Conservation (phyloP, 2,329 filamentous ascomycete species). For the Penicillium hesseltinei region DNA sequence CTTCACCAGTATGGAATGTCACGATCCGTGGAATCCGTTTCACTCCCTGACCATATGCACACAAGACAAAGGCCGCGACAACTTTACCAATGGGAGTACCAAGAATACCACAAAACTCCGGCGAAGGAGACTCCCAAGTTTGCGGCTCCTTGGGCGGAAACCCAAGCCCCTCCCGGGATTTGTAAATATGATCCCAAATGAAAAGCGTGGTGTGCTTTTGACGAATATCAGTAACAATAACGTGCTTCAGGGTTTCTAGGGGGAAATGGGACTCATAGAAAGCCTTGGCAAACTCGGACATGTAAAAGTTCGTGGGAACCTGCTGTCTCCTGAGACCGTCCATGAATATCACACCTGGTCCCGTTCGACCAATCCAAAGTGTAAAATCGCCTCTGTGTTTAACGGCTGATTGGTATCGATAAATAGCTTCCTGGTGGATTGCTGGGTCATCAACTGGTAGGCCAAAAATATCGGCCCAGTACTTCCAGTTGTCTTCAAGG, state of each 20-base stretch:
- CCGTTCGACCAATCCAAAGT: neutral
- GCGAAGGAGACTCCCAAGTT: conserved; percentile 6
- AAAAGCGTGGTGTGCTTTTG: neutral
- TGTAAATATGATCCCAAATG: neutral
- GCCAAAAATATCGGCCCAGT: neutral
- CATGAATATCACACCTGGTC: conserved; percentile 4
- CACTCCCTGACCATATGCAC: conserved; percentile 7
- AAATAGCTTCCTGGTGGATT: neutral
- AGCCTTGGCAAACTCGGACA: conserved; percentile 3
- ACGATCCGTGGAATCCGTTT: conserved; percentile 7
- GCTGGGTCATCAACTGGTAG: neutral
- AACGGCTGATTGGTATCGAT: neutral
- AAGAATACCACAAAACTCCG: conserved; percentile 6
- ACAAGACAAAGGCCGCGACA: conserved; percentile 1
- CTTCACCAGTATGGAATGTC: neutral
- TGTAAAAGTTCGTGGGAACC: neutral
- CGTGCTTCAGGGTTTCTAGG: neutral
- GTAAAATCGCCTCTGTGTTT: neutral
- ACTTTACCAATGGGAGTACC: conserved; percentile 12
- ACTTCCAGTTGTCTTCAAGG: neutral
- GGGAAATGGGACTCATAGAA: conserved; percentile 2
- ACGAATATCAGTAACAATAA: neutral
- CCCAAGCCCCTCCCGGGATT: neutral
- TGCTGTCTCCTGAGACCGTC: neutral
- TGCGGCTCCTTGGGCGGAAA: neutral